Evolutionary conservation across 208 protist genomes (phyloP).

Genomic region (Trichomonas vaginalis): DNA sequence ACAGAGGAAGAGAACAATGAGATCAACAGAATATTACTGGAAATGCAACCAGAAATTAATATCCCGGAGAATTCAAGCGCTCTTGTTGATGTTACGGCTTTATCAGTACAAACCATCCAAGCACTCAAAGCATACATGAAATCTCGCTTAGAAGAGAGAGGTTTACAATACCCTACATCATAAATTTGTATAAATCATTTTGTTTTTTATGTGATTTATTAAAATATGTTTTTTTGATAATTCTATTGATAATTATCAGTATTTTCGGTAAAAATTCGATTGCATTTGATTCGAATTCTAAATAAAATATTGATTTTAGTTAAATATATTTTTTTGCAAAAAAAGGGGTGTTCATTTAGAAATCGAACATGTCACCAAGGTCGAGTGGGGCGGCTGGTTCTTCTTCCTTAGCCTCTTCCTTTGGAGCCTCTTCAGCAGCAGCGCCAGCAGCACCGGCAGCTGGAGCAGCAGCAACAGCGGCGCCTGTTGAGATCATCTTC

Average conservation of each 20-base stretch:
- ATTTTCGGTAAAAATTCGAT: too few relatives aligned
- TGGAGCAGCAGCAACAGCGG: slow-evolving; percentile 26
- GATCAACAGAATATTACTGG: not conserved
- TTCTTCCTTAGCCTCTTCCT: not conserved
- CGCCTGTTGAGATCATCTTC: slow-evolving; percentile 33
- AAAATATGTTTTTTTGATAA: too few relatives aligned
- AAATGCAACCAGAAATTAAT: not conserved
- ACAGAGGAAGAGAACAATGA: not conserved
- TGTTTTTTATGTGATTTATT: too few relatives aligned
- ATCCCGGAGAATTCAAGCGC: not conserved
- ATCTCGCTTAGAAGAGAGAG: not conserved
- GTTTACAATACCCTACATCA: not conserved
- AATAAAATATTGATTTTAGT: too few relatives aligned
- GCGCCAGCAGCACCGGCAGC: slow-evolving; percentile 31
- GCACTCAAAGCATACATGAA: not conserved
- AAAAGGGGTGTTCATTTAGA: not conserved
- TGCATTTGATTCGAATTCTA: too few relatives aligned
- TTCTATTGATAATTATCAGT: too few relatives aligned
- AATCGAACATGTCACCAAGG: not conserved
- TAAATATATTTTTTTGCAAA: too few relatives aligned
- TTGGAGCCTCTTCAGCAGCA: not conserved
- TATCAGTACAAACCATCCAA: not conserved
- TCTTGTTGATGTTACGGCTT: not conserved
- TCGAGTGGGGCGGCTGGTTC: not conserved
- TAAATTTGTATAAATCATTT: not conserved